Percentiles rank a stretch among this genome's conserved stretches.
These are phyloP conservation scores for Boletus reticuloceps DNA, from an alignment of 768 basidiomycete species.

Conservation along the genomic window DNA sequence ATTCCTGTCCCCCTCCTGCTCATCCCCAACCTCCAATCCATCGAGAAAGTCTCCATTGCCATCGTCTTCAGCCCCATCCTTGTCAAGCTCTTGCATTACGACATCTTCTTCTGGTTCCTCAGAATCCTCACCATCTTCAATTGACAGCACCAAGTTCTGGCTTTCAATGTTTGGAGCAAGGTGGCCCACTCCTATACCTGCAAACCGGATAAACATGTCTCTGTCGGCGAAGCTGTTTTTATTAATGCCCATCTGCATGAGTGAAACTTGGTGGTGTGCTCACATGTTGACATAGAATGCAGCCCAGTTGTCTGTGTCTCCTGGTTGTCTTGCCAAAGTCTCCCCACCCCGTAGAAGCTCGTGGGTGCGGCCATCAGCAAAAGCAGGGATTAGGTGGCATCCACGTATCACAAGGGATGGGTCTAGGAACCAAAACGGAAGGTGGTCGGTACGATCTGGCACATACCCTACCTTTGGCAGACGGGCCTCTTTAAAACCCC, in stretches of 20 bases:
- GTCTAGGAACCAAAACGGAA: neutral
- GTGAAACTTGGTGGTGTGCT: neutral
- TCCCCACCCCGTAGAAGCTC: neutral
- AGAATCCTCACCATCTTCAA: no score
- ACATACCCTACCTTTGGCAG: conserved; percentile 14
- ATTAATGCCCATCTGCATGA: neutral
- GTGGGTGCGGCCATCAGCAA: neutral
- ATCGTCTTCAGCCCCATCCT: no score
- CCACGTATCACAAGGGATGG: neutral
- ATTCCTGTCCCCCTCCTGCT: no score
- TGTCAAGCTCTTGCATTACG: no score
- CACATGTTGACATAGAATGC: conserved; percentile 10
- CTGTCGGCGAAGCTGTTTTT: no score
- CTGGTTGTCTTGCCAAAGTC: neutral
- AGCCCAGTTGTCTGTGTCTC: neutral
- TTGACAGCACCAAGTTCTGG: no score
- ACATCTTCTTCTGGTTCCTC: no score
- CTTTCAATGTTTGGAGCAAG: no score
- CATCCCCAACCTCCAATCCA: no score
- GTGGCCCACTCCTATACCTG: no score
- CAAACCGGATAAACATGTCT: no score
- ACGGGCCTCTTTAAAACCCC: conserved; percentile 6
- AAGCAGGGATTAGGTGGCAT: neutral
- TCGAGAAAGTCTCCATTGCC: no score
- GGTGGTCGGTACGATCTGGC: conserved; percentile 1